Conservation (phyloP, 2,329 filamentous ascomycete genomes). For the Ceratocystis diversiconidia region DNA sequence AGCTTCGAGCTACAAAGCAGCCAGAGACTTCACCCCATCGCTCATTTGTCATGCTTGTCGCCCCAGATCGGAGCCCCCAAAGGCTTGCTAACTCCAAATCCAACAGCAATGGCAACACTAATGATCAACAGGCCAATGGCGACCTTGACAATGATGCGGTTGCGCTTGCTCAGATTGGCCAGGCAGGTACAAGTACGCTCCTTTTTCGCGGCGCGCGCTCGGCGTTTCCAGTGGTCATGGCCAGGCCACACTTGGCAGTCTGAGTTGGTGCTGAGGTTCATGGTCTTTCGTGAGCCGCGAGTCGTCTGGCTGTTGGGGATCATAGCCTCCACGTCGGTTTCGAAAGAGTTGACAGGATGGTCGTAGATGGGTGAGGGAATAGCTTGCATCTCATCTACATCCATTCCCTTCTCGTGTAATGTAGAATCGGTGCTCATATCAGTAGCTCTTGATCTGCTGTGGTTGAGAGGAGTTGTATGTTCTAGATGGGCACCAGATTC, state of each 20-base stretch:
- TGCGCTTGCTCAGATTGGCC: constrained; percentile 39
- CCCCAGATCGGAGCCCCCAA: constrained; percentile 46
- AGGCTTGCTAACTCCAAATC: constrained; percentile 47
- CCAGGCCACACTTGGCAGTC: constrained; percentile 47
- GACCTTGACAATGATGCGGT: constrained; percentile 41
- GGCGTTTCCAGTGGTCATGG: constrained; percentile 44
- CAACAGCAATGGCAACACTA: constrained; percentile 40
- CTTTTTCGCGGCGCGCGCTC: constrained; percentile 42
- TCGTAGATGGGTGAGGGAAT: constrained; percentile 30
- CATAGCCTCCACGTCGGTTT: constrained; percentile 44
- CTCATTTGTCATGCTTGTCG: constrained; percentile 22
- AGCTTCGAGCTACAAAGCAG: background rate
- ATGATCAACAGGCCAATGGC: constrained; percentile 38
- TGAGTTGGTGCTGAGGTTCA: constrained; percentile 29
- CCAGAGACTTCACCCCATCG: background rate
- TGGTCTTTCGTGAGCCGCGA: constrained; percentile 25
- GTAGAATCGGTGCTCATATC: constrained; percentile 18
- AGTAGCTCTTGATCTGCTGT: constrained; percentile 13
- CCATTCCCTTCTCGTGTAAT: constrained; percentile 22
- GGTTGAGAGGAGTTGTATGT: constrained; percentile 8
- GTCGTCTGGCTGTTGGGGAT: constrained; percentile 26
- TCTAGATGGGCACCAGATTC: constrained; percentile 6
- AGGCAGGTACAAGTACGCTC: constrained; percentile 39
- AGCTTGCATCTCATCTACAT: constrained; percentile 30
- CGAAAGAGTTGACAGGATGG: constrained; percentile 36